A percentile compares a stretch with the other conserved stretches of the same genome.
These are phyloP conservation scores for Coemansia sp. DNA, from an alignment of 192 early-diverging fungal genomes.

Conservation along the genomic window DNA sequence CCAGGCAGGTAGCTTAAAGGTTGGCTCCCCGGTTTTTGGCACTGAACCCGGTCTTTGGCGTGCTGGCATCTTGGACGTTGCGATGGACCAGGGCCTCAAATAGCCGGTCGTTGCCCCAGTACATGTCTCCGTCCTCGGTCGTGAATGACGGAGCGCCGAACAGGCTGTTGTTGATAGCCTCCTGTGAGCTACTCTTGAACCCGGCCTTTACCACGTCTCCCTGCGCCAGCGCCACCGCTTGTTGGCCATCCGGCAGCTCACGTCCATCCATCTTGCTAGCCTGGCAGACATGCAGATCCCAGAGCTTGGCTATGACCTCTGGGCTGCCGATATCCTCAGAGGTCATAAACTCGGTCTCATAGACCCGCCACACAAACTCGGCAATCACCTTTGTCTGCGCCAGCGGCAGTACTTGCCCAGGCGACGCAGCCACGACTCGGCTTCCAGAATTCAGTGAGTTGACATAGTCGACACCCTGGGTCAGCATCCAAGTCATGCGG, in stretches of 20 bases:
- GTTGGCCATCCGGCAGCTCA: constrained; percentile 11
- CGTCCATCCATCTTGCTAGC: neutral
- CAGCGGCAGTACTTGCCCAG: neutral
- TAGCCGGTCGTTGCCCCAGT: constrained; percentile 60
- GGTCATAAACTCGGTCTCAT: constrained; percentile 33
- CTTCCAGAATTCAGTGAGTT: constrained; percentile 2
- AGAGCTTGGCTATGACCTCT: constrained; percentile 25
- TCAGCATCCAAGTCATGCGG: constrained; percentile 42
- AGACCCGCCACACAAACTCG: constrained; percentile 45
- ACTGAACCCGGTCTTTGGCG: constrained; percentile 27
- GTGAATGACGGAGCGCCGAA: constrained; percentile 59
- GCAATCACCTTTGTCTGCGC: constrained; percentile 20
- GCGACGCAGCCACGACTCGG: neutral
- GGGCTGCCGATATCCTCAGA: constrained; percentile 29
- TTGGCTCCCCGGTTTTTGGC: constrained; percentile 17
- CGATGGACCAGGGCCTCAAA: constrained; percentile 38
- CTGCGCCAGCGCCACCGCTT: constrained; percentile 25
- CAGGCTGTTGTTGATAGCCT: constrained; percentile 36
- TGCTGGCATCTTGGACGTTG: constrained; percentile 14
- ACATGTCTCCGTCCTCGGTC: constrained; percentile 52
- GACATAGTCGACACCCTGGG: constrained; percentile 25
- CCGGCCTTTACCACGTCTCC: constrained; percentile 17
- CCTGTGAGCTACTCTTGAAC: constrained; percentile 44
- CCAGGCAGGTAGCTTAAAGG: too few species aligned
- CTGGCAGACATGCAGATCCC: constrained; percentile 25